Evolutionary conservation across 164 flowering plant species (phyloP).

Genomic region (Kalanchoe fedtschenkoi): DNA sequence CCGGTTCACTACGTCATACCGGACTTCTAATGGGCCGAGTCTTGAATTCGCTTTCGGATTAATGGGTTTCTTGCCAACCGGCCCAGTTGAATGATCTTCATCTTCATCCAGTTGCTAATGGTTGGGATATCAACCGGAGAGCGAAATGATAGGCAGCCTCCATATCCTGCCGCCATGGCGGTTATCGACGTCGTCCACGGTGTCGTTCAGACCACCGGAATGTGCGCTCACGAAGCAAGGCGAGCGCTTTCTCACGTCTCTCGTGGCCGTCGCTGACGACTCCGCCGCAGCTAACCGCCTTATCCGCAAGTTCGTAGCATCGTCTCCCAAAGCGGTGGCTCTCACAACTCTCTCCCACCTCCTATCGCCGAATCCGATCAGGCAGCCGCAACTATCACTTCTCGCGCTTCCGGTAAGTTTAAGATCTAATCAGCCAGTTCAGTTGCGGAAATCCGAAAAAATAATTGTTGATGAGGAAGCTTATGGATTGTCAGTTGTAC

Average conservation of each 20-base stretch:
- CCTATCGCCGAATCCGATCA: constrained; percentile 31
- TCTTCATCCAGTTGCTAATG: no score
- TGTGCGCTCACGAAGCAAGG: constrained; percentile 36
- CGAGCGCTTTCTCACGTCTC: constrained; percentile 35
- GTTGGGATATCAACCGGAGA: background rate
- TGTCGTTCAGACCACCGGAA: background rate
- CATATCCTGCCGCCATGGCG: background rate
- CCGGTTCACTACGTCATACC: background rate
- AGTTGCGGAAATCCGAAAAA: no score
- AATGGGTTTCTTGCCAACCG: no score
- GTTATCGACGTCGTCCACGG: no score
- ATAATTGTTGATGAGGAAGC: background rate
- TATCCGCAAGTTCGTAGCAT: constrained; percentile 51
- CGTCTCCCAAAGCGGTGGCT: constrained; percentile 49
- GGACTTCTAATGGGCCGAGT: background rate
- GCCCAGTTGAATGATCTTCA: no score
- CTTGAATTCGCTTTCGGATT: no score
- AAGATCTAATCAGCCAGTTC: background rate
- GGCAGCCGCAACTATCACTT: constrained; percentile 19
- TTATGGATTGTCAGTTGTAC: constrained; percentile 37
- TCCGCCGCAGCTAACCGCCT: constrained; percentile 21
- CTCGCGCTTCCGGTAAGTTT: constrained; percentile 57
- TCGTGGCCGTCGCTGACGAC: constrained; percentile 21
- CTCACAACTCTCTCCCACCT: constrained; percentile 46
- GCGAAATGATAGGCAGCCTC: background rate